phyloP scores from a whole-genome alignment of 2,329 filamentous ascomycete species.

The Pseudogymnoascus sp. region DNA sequence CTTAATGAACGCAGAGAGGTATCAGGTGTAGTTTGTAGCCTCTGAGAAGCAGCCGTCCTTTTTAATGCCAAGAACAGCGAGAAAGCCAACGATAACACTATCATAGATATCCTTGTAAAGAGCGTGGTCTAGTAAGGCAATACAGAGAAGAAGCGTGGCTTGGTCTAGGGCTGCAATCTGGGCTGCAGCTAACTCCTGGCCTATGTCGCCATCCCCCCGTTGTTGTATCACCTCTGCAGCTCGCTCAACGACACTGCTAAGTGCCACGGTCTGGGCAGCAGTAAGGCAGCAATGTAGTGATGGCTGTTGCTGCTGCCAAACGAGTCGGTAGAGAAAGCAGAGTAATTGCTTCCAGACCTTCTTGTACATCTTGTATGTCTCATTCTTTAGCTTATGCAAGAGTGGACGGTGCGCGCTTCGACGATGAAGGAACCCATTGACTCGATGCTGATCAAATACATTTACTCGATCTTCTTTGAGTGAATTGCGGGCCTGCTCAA shows the following conservation, averaged over 20 bases:
- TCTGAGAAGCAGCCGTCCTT: constrained; percentile 1
- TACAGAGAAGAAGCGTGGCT: constrained; percentile 10
- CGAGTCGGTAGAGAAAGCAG: constrained; percentile 11
- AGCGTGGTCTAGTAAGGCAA: constrained; percentile 11
- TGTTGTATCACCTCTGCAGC: background rate
- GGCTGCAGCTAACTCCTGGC: background rate
- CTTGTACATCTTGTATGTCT: constrained; percentile 11
- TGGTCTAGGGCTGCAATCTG: constrained; percentile 7
- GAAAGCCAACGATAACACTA: constrained; percentile 12
- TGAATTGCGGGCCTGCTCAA: constrained; percentile 12
- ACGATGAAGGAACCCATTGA: constrained; percentile 13
- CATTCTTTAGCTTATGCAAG: constrained; percentile 10
- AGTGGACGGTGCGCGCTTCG: background rate
- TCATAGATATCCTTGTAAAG: constrained; percentile 12
- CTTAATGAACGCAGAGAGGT: constrained; percentile 12
- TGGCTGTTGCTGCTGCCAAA: too few species aligned
- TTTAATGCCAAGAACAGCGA: constrained; percentile 14
- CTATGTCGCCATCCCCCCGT: background rate
- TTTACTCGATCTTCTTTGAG: constrained; percentile 11
- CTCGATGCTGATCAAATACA: constrained; percentile 13
- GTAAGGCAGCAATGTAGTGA: background rate
- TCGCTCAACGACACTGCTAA: background rate
- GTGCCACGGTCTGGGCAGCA: background rate
- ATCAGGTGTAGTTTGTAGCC: constrained; percentile 6
- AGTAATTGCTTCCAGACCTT: constrained; percentile 15